Base-by-base conservation (phyloP, 306 rosid genomes). In the Cicer judaicum region DNA sequence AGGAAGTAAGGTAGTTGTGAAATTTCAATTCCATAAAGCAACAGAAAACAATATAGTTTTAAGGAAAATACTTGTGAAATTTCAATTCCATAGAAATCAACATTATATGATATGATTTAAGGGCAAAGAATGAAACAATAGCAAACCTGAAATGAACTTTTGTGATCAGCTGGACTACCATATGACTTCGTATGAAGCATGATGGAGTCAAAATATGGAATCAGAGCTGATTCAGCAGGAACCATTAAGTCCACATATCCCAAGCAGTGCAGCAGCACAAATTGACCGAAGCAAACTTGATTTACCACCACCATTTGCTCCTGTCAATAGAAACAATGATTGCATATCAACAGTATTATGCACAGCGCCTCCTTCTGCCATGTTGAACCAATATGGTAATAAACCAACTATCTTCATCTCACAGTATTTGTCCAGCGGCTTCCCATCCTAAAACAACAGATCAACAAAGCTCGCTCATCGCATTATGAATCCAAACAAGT, bases 251-350 rank as follows among this genome's bases (percentile, higher is more conserved):
- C 98, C 98, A 81, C 97, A 91, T 54, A 87, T 85, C 74, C 98
- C 98, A 75, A 94, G 98, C 66, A 94, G 86, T 8, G 90, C 76
- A 67, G 97, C 93, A 70, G 98, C 98, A 83, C 97, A 94, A 72
- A 91, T 73, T 74, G 98, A 94, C 75, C 97, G 89, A 62, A 94
- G 88, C 68, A 94, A 85, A 79, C 98, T 94, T 72, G 97, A 94
- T 83, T 94, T 94, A 65, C 98, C 97, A 64, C 98, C 98, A 41
- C 98, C 98, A 87, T 94, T 94, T 41, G 97, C 96, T 71, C 98
- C 97, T 7, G 98, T 94, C 89, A 94, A 85, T 64, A 94, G 97
- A 83, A 88, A 86, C 47, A 94, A 86, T 21, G 96, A 91, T 19
- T 88, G 88, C 97, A 94, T 91, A 83, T 88, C 95, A 56, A 94